phyloP scores from a whole-genome alignment of 495 filamentous ascomycete species.

The Oidiodendron maius region DNA sequence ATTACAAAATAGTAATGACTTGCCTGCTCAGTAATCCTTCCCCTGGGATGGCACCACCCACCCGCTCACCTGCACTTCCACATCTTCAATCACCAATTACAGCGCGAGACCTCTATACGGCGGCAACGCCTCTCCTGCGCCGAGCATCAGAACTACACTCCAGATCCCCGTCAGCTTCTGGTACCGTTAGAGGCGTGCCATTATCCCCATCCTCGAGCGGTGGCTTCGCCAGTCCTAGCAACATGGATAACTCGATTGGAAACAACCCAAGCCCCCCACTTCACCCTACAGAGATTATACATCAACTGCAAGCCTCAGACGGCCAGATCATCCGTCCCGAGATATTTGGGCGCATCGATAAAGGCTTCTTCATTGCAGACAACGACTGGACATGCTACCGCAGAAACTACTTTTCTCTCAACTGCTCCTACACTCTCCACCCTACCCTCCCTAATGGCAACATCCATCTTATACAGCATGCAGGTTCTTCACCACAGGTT shows the following conservation, averaged over 20 bases:
- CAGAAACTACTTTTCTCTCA: slow-evolving; percentile 88
- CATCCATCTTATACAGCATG: slow-evolving; percentile 14
- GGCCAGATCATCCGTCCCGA: slow-evolving; percentile 60
- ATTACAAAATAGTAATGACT: slow-evolving; percentile 17
- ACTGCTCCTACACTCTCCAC: slow-evolving; percentile 70
- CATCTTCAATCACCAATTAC: slow-evolving; percentile 38
- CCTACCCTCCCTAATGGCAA: slow-evolving; percentile 30
- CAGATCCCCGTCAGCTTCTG: slow-evolving; percentile 41
- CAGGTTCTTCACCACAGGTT: slow-evolving; percentile 35
- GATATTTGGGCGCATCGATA: slow-evolving; percentile 82
- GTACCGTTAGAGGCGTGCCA: slow-evolving; percentile 40
- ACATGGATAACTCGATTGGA: slow-evolving; percentile 21
- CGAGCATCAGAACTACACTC: slow-evolving; percentile 41
- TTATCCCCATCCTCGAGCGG: slow-evolving; percentile 42
- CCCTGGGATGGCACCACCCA: slow-evolving; percentile 50
- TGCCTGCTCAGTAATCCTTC: slow-evolving; percentile 39
- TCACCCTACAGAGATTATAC: slow-evolving; percentile 47
- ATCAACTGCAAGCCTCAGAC: slow-evolving; percentile 53
- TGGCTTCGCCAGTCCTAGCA: slow-evolving; percentile 32
- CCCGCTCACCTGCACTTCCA: slow-evolving; percentile 42
- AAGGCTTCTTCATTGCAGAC: slow-evolving; percentile 84
- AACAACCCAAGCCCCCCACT: slow-evolving; percentile 51
- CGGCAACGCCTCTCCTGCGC: slow-evolving; percentile 39
- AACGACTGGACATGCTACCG: slow-evolving; percentile 94
- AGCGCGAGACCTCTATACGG: slow-evolving; percentile 43